Evolutionary conservation across 2,329 filamentous ascomycete species (phyloP).

Genomic region (Epichloe sibirici): DNA sequence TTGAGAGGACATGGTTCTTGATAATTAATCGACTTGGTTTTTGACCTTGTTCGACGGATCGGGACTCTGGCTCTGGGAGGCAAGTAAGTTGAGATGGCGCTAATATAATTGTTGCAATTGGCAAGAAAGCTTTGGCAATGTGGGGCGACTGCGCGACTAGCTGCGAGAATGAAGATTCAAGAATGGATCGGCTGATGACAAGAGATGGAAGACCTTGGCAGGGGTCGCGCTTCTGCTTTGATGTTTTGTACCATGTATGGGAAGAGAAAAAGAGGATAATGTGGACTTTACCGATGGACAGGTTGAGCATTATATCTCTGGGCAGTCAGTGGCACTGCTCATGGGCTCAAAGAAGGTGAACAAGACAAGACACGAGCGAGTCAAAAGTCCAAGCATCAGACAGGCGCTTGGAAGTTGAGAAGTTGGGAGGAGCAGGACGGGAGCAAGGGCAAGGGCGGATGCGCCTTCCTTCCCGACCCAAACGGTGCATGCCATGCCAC

Average conservation of each 20-base stretch:
- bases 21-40: too few relatives aligned
- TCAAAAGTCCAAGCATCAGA: too few relatives aligned
- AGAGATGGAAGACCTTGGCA: neutral
- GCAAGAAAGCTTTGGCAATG: neutral
- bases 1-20: neutral
- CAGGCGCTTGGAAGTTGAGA: neutral
- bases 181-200: neutral
- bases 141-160: neutral
- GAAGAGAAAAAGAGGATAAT: neutral
- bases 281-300: neutral
- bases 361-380: too few relatives aligned
- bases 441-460: neutral
- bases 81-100: neutral
- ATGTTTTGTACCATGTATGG: too few relatives aligned
- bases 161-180: neutral
- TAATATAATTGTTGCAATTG: neutral
- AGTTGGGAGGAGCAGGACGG: neutral
- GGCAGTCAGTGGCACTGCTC: neutral
- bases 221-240: neutral
- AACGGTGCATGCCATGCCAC: neutral
- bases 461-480: neutral
- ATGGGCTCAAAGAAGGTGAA: neutral
- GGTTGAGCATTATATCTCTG: neutral
- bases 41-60: neutral
- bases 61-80: neutral